Base-by-base conservation (phyloP, 2,329 filamentous ascomycete genomes). In the Hymenoscyphus infarciens region DNA sequence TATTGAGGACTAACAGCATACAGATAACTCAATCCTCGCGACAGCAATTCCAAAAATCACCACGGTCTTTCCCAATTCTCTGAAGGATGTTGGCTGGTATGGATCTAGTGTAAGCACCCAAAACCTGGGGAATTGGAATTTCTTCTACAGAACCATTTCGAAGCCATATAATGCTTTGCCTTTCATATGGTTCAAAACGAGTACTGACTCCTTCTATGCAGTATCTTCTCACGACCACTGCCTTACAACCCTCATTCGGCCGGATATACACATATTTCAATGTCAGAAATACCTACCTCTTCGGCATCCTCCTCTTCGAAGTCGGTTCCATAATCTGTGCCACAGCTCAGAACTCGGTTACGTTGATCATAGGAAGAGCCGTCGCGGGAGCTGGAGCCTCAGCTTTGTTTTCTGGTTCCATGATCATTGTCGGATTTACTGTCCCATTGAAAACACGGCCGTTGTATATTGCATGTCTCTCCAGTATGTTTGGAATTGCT, bases 11-110 rank as follows among this genome's bases (percentile, higher is more conserved):
- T 22, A 52, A 49, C 19, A 22, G 19, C 10, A 19, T 7, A 31
- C n/a, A 70, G 71, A 82, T 53, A 78, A 73, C 39, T 73, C 72
- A 15, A 75, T 74, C 54, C 69, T 73, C 57, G 75, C 75, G 15
- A 77, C 75, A 5, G 77, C 77, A 4, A 78, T 79, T 54, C 77
- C 77, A 6, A 75, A 75, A 56, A 79, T 79, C 55, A 79, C 77
- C 3, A 64, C 70, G 1, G 74, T 75, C 15, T 78, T 73, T 76
- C 61, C 61, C 60, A 72, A 78, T 56, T 75, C 74, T 15, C 67
- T 77, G 5, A 67, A 71, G 25, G 76, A 78, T 69, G 73, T 78
- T 7, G 75, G 76, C 15, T 77, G 76, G 75, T 77, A 67, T 67
- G 65, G 60, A 19, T 52, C 57, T 5, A 55, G 59, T 53, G 54